These are phyloP conservation scores for Phascolomyces articulosus DNA, from an alignment of 371 early-diverging fungal species.

Conservation along the genomic window DNA sequence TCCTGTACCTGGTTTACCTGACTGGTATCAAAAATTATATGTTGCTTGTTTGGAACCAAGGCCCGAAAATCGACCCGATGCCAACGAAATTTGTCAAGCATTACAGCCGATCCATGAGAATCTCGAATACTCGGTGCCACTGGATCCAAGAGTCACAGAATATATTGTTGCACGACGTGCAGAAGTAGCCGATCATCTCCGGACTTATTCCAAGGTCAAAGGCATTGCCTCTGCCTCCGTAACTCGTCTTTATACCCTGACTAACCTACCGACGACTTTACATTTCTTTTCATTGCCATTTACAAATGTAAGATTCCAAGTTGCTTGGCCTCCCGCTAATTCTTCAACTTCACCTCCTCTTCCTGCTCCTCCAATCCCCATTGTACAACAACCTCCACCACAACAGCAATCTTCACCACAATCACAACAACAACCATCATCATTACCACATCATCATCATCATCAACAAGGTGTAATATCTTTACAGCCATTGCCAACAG, in stretches of 20 bases:
- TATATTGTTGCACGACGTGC: slow-evolving; percentile 47
- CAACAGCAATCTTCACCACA: not conserved
- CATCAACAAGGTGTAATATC: too few relatives aligned
- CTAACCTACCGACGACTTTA: slow-evolving; percentile 35
- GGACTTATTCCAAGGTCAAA: slow-evolving; percentile 41
- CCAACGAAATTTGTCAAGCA: slow-evolving; percentile 35
- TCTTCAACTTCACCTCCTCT: not conserved
- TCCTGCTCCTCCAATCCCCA: too few relatives aligned
- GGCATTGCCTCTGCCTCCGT: slow-evolving; percentile 35
- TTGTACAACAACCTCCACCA: not conserved
- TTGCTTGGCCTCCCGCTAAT: slow-evolving; percentile 11
- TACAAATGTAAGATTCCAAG: slow-evolving; percentile 21
- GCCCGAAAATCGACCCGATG: slow-evolving; percentile 47
- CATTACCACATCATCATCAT: not conserved
- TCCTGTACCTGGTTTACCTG: slow-evolving; percentile 42
- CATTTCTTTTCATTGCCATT: slow-evolving; percentile 34
- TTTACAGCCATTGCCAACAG: too few relatives aligned
- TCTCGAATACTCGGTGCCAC: slow-evolving; percentile 37
- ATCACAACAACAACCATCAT: not conserved
- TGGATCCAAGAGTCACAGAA: slow-evolving; percentile 35
- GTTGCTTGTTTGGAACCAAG: slow-evolving; percentile 41
- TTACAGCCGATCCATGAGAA: slow-evolving; percentile 40
- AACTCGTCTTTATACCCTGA: slow-evolving; percentile 48
- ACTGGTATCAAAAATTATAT: slow-evolving; percentile 44
- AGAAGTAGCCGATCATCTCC: slow-evolving; percentile 42